Evolutionary conservation across 1,284 basidiomycete genomes (phyloP).

Genomic region (Amylostereum areolatum): DNA sequence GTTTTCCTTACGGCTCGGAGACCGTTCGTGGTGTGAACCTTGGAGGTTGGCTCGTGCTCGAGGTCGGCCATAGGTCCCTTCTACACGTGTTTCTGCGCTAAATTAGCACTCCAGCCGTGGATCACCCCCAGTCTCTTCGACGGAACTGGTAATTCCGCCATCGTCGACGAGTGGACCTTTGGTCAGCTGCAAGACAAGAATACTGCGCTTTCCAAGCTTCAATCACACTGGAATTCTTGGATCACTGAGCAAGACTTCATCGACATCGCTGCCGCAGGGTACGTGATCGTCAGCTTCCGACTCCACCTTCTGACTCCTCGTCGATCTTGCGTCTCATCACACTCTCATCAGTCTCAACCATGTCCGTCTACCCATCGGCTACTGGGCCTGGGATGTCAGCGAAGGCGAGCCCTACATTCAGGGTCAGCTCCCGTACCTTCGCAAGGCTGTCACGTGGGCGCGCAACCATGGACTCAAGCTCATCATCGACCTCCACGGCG

Average conservation of each 20-base stretch:
- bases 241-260: conserved; percentile 75
- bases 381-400: conserved; percentile 86
- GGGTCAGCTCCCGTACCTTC: conserved; percentile 72
- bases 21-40: conserved; percentile 72
- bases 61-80: conserved; percentile 34
- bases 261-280: conserved; percentile 72
- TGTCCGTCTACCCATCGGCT: conserved; percentile 84
- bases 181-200: conserved; percentile 50
- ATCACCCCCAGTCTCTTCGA: conserved; percentile 87
- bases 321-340: conserved; percentile 4
- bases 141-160: conserved; percentile 59
- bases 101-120: conserved; percentile 52
- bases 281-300: conserved; percentile 17
- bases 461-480: conserved; percentile 71
- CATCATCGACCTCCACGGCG: conserved; percentile 80
- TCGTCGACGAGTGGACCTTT: conserved; percentile 87
- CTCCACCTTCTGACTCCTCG: conserved; percentile 17
- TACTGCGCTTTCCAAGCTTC: conserved; percentile 43
- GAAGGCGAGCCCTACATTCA: conserved; percentile 81
- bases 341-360: conserved; percentile 59
- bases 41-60: conserved; percentile 77
- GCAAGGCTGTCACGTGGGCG: conserved; percentile 77
- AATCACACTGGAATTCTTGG: conserved; percentile 76
- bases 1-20: conserved; percentile 47
- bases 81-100: conserved; percentile 4